phyloP scores from a whole-genome alignment of 192 early-diverging fungal species.

The Linderina pennispora region DNA sequence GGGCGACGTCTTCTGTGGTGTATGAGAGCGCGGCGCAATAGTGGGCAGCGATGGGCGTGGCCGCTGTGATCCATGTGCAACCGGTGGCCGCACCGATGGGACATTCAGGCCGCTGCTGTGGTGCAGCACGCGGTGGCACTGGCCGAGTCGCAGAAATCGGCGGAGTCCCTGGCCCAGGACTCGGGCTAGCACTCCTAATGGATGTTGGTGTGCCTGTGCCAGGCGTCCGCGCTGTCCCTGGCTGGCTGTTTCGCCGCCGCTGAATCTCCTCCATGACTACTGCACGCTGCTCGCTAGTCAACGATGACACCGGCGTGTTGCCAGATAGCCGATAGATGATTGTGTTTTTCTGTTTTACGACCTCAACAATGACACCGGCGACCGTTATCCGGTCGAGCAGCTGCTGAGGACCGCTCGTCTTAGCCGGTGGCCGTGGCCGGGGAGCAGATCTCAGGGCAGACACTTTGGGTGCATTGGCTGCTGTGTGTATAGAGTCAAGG shows the following conservation, averaged over 20 bases:
- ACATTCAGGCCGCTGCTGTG: too few relatives aligned
- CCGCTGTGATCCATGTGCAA: too few relatives aligned
- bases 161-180: background rate
- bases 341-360: slow-evolving; percentile 34
- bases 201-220: background rate
- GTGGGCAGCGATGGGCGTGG: slow-evolving; percentile 12
- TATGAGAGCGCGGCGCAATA: slow-evolving; percentile 23
- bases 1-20: too few relatives aligned
- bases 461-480: too few relatives aligned
- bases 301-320: slow-evolving; percentile 43
- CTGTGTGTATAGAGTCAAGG: too few relatives aligned
- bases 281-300: slow-evolving; percentile 37
- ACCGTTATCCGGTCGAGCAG: slow-evolving; percentile 30
- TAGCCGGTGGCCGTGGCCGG: too few relatives aligned
- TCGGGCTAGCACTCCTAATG: background rate
- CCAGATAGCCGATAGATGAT: slow-evolving; percentile 43
- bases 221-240: background rate
- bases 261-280: slow-evolving; percentile 45
- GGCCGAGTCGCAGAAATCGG: too few relatives aligned
- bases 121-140: too few relatives aligned
- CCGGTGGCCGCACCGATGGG: too few relatives aligned
- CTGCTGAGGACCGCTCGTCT: too few relatives aligned
- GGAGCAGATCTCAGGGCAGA: too few relatives aligned
- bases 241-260: slow-evolving; percentile 18
- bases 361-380: slow-evolving; percentile 38